Percentiles rank a stretch among this genome's conserved stretches.
Evolutionary conservation across 352 stramenopile genomes (phyloP).

Genomic region (Phytophthora podocarpi): DNA sequence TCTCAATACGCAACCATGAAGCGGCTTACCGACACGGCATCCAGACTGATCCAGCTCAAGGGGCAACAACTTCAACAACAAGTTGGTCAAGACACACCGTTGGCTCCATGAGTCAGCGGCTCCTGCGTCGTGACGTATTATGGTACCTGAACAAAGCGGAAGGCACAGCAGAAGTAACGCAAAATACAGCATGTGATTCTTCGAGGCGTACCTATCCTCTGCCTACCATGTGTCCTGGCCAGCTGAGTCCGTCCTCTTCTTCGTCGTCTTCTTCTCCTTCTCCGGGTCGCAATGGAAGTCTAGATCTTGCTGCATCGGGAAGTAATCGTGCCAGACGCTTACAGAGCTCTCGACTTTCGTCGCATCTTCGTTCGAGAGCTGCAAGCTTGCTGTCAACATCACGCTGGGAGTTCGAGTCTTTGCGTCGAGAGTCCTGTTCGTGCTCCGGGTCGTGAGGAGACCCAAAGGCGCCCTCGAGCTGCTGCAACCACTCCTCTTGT

Average conservation of each 20-base stretch:
- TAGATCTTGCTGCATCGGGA: constrained; percentile 7
- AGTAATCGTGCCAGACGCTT: constrained; percentile 21
- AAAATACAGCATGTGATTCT: constrained; percentile 32
- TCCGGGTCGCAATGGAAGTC: not conserved
- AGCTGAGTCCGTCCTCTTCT: constrained; percentile 23
- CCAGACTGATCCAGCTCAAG: constrained; percentile 38
- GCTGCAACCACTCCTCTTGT: constrained; percentile 83
- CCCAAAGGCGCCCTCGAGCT: constrained; percentile 73
- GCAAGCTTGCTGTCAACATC: constrained; percentile 23
- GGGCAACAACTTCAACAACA: constrained; percentile 21
- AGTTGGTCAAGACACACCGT: not conserved
- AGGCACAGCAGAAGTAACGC: not conserved
- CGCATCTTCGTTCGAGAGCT: constrained; percentile 33
- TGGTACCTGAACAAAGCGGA: too few relatives aligned
- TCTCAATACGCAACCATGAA: constrained; percentile 45
- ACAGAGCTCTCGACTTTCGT: constrained; percentile 31
- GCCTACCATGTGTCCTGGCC: constrained; percentile 37
- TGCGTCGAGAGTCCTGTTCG: constrained; percentile 19
- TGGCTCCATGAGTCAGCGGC: too few relatives aligned
- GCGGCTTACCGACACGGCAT: constrained; percentile 33
- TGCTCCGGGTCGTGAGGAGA: constrained; percentile 51
- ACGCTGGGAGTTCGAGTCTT: not conserved
- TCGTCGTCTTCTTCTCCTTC: constrained; percentile 18
- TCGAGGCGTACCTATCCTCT: constrained; percentile 28
- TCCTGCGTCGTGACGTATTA: too few relatives aligned